phyloP scores from a whole-genome alignment of 2,329 filamentous ascomycete genomes.

The Lachnellula occidentalis region DNA sequence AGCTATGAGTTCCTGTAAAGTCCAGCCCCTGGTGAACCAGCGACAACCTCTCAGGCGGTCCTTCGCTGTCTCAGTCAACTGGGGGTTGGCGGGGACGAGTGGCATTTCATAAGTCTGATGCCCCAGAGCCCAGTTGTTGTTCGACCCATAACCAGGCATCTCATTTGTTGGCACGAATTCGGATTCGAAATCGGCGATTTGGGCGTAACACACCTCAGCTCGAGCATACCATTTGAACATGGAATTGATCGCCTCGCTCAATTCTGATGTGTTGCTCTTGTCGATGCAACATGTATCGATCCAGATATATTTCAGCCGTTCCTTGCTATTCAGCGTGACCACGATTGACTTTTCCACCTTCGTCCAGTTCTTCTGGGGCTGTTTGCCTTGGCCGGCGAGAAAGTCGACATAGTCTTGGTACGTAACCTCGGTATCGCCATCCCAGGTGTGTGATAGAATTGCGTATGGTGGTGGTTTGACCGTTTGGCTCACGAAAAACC shows the following conservation, averaged over 20 bases:
- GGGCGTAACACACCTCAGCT: constrained; percentile 12
- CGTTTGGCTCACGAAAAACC: constrained; percentile 18
- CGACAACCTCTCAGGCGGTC: not conserved
- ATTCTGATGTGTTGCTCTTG: constrained; percentile 12
- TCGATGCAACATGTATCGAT: constrained; percentile 19
- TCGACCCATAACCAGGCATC: not conserved
- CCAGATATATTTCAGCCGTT: constrained; percentile 9
- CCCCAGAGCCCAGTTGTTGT: not conserved
- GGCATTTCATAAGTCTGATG: too few species aligned
- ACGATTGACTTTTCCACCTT: not conserved
- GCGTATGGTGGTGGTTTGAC: constrained; percentile 10
- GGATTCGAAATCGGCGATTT: constrained; percentile 7
- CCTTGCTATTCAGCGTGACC: constrained; percentile 5
- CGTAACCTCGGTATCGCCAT: constrained; percentile 21
- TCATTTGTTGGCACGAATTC: not conserved
- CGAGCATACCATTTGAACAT: constrained; percentile 16
- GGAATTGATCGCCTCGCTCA: constrained; percentile 16
- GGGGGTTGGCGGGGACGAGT: too few species aligned
- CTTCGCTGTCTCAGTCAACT: too few species aligned
- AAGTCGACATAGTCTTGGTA: constrained; percentile 33
- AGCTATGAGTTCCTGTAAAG: constrained; percentile 11
- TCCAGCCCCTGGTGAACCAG: constrained; percentile 16
- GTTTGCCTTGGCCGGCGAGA: not conserved
- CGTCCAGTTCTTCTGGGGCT: too few species aligned
- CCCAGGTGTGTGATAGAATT: constrained; percentile 23